Evolutionary conservation across 768 basidiomycete species (phyloP), one percentile per base, ranked within the genome.

Genomic region (Russula sp.): DNA sequence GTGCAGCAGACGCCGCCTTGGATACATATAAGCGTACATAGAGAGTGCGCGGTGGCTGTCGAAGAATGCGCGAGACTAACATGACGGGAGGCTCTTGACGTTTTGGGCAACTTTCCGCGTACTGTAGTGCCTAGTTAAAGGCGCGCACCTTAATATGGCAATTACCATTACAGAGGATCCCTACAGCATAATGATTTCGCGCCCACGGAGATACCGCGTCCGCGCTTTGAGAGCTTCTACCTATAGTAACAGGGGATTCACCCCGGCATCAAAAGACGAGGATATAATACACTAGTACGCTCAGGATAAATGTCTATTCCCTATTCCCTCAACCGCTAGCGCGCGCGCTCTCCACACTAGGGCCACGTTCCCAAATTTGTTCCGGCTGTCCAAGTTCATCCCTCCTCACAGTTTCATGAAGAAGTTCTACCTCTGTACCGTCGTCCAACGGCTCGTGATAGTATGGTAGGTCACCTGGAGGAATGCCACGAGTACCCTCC

Each of bases 381-480:
- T 37, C 48, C 9, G 72, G 52, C 3, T 71, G 61, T 1, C 66
- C 68, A 14, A 70, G 69, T 14, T 71, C 73, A 7, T 72, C 69
- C 13, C 77, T 66, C 49, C 63, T 69, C 16, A 77, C 76, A 3
- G 78, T 77, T 31, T 74, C 66, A 8, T 34, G 8, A 6, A 65
- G 20, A 2, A 66, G 59, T 18, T 64, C 74, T 13, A 62, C 66
- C 1, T 57, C 63, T n/a, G 49, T 66, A 9, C 27, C 59, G 35
- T 34, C 45, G 44, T 63, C 70, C 47, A 37, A 37, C 52, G 31
- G 40, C 6, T n/a, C 32, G 2, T 34, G 58, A 50, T 54, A 60
- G 18, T n/a, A 50, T 31, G 62, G 57, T 34, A 34, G 47, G n/a
- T 6, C 32, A 32, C 16, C 20, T 7, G 53, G 47, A 44, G 66